Evolutionary conservation across 2,329 filamentous ascomycete genomes (phyloP).

Genomic region (Alternaria tenuissima): DNA sequence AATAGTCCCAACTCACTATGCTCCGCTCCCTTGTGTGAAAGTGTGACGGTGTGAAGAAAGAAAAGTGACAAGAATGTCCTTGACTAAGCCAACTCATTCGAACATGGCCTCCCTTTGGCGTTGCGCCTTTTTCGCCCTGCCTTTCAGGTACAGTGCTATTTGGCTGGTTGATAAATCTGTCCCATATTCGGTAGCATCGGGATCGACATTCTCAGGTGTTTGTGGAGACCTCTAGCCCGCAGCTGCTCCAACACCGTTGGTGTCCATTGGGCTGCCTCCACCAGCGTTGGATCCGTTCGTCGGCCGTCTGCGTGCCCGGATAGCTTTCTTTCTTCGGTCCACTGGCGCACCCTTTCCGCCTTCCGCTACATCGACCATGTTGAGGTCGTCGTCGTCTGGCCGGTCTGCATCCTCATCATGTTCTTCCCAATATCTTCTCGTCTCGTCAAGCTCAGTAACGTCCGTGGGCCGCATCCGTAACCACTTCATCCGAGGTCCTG

Average conservation of each 20-base stretch:
- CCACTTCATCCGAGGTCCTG: constrained; percentile 97
- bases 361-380: constrained; percentile 50
- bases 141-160: background rate
- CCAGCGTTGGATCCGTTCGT: constrained; percentile 40
- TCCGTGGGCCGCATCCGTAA: constrained; percentile 83
- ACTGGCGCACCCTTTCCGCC: constrained; percentile 37
- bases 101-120: background rate
- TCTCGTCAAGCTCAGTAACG: constrained; percentile 84
- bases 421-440: constrained; percentile 54
- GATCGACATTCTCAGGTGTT: background rate
- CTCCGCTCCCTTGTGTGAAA: background rate
- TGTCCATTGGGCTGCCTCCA: constrained; percentile 52
- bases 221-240: constrained; percentile 26
- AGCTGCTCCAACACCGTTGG: constrained; percentile 47
- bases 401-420: constrained; percentile 49
- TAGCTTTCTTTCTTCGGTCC: constrained; percentile 50
- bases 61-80: background rate
- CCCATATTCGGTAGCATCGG: background rate
- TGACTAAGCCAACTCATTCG: background rate
- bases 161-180: background rate
- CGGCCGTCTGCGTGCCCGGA: constrained; percentile 47
- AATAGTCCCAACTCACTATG: background rate
- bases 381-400: constrained; percentile 50
- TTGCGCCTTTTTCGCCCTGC: background rate
- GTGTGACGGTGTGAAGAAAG: background rate